Evolutionary conservation across 768 basidiomycete genomes (phyloP).

Genomic region (Daedaleopsis nitida): DNA sequence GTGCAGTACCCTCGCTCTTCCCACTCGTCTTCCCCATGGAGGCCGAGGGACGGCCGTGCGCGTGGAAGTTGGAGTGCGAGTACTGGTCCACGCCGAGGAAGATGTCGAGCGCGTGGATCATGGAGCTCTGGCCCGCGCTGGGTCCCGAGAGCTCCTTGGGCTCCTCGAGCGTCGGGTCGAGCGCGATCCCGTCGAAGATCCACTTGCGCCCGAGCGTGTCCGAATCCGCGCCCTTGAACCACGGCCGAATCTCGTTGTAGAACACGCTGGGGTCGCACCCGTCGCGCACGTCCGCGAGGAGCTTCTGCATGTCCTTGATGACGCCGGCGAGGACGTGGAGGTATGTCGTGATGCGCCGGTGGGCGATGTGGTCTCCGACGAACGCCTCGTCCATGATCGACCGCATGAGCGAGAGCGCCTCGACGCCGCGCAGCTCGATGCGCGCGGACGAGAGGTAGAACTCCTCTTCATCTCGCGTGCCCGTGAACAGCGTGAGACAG

Average conservation of each 20-base stretch:
- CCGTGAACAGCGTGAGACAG: slow-evolving; percentile 73
- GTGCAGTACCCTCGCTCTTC: slow-evolving; percentile 23
- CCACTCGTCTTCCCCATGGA: neutral
- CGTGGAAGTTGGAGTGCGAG: slow-evolving; percentile 31
- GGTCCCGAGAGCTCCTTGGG: slow-evolving; percentile 54
- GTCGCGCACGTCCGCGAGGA: slow-evolving; percentile 65
- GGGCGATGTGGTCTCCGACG: slow-evolving; percentile 56
- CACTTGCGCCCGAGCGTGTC: slow-evolving; percentile 32
- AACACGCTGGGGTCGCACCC: slow-evolving; percentile 73
- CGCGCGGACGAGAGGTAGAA: slow-evolving; percentile 88
- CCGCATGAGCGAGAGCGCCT: slow-evolving; percentile 85
- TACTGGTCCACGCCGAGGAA: slow-evolving; percentile 53
- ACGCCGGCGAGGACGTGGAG: slow-evolving; percentile 62
- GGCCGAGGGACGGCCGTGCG: neutral
- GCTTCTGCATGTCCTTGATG: slow-evolving; percentile 60
- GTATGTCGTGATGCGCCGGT: slow-evolving; percentile 55
- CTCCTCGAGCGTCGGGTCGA: slow-evolving; percentile 30
- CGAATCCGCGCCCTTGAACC: slow-evolving; percentile 61
- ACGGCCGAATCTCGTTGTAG: slow-evolving; percentile 59
- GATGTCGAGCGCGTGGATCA: slow-evolving; percentile 56
- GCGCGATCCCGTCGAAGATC: slow-evolving; percentile 49
- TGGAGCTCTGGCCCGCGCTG: slow-evolving; percentile 62
- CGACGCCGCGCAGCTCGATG: slow-evolving; percentile 84
- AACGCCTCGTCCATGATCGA: slow-evolving; percentile 87
- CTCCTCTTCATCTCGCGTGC: slow-evolving; percentile 76